These are phyloP conservation scores for Gentiana macrophylla DNA, from an alignment of 257 asterid genomes.

Conservation along the genomic window DNA sequence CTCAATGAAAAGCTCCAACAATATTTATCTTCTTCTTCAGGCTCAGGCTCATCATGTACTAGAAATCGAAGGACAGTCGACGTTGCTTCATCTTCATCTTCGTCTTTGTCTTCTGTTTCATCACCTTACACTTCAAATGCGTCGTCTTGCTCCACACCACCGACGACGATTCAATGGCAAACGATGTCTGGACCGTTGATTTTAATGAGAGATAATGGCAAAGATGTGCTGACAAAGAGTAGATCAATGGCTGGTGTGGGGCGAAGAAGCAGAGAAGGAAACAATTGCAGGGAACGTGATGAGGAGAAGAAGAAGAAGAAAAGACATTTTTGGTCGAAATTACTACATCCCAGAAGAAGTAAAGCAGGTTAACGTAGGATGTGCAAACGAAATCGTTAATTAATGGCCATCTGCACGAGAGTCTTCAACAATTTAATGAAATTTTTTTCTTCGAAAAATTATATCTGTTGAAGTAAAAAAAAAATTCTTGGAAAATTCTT, in stretches of 20 bases:
- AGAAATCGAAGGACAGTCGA: neutral
- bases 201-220: conserved; percentile 10
- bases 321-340: conserved; percentile 56
- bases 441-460: no score
- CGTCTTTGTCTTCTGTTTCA: conserved; percentile 43
- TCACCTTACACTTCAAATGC: conserved; percentile 40
- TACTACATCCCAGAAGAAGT: conserved; percentile 21
- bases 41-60: conserved; percentile 6
- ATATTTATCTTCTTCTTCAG: conserved; percentile 1
- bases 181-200: conserved; percentile 11
- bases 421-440: no score
- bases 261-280: conserved; percentile 19
- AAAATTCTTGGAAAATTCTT: no score
- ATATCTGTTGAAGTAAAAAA: no score
- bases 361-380: conserved; percentile 13
- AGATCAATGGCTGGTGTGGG: conserved; percentile 40
- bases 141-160: conserved; percentile 45
- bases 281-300: conserved; percentile 6
- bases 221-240: conserved; percentile 38
- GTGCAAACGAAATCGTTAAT: no score
- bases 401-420: no score
- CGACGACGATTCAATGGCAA: conserved; percentile 5
- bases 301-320: conserved; percentile 20
- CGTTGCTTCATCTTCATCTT: conserved; percentile 17
- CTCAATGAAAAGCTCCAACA: conserved; percentile 42